Conservation (phyloP, 1,139 yeast species). For the Nakaseomyces sp. region DNA sequence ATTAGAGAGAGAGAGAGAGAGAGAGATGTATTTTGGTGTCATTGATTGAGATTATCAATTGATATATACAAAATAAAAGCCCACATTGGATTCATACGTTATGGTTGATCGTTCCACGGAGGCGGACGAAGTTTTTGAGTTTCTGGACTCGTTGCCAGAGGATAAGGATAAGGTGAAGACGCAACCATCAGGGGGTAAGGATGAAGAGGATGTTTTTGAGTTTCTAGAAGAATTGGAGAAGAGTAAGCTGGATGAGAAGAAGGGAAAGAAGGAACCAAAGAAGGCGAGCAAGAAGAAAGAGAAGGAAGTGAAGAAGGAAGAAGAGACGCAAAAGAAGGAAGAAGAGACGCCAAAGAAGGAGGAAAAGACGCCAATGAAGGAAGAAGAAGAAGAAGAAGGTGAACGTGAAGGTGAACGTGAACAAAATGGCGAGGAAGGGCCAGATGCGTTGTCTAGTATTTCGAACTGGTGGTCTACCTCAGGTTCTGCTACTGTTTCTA, state of each 20-base stretch:
- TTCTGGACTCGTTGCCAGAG: slow-evolving; percentile 81
- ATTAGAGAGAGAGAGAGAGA: too few species aligned
- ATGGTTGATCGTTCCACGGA: slow-evolving; percentile 23
- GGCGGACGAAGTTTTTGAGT: slow-evolving; percentile 80
- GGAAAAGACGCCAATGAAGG: slow-evolving; percentile 4
- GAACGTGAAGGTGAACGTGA: slow-evolving; percentile 10
- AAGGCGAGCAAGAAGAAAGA: slow-evolving; percentile 8
- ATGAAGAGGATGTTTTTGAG: slow-evolving; percentile 70
- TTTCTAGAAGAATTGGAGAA: slow-evolving; percentile 74
- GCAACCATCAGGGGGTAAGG: slow-evolving; percentile 28
- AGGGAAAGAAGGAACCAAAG: slow-evolving; percentile 13
- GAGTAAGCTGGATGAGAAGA: slow-evolving; percentile 21
- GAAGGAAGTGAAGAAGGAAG: slow-evolving; percentile 8
- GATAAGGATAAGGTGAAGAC: slow-evolving; percentile 36
- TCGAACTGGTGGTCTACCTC: slow-evolving; percentile 76
- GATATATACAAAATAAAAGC: too few species aligned
- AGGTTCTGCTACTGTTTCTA: slow-evolving; percentile 68
- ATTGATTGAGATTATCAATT: too few species aligned
- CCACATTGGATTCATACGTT: not conserved
- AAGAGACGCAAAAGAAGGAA: slow-evolving; percentile 6
- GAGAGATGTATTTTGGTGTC: too few species aligned
- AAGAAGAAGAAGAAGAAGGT: slow-evolving; percentile 3
- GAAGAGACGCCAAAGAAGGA: slow-evolving; percentile 8
- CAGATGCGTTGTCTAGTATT: slow-evolving; percentile 60
- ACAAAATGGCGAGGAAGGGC: slow-evolving; percentile 14